These are phyloP conservation scores for Aquilaria sinensis DNA, from an alignment of 345 rosid genomes.

Conservation along the genomic window DNA sequence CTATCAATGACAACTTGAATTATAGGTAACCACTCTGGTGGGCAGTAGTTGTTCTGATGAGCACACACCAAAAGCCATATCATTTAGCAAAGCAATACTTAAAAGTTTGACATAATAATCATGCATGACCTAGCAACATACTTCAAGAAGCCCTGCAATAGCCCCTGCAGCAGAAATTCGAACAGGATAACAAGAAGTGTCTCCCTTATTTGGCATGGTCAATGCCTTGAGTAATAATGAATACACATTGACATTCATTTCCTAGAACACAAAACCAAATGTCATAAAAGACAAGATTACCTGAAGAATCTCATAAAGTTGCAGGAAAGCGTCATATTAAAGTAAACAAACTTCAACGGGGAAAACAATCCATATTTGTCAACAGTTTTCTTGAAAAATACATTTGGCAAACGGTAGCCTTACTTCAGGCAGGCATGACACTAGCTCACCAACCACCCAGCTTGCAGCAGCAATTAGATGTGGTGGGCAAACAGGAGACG, in stretches of 20 bases:
- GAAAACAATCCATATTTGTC: background rate
- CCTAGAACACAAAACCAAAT: conserved; percentile 37
- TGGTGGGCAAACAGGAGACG: conserved; percentile 42
- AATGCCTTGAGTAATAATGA: conserved; percentile 74
- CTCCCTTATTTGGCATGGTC: conserved; percentile 45
- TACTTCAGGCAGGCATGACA: conserved; percentile 70
- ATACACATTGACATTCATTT: conserved; percentile 57
- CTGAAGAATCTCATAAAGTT: background rate
- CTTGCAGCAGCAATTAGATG: conserved; percentile 76
- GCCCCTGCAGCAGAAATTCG: conserved; percentile 82
- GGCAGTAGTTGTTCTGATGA: conserved; percentile 66
- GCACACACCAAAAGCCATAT: conserved; percentile 13
- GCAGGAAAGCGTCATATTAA: conserved; percentile 1
- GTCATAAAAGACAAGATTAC: background rate
- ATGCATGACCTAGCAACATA: conserved; percentile 21
- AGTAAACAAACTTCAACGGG: conserved; percentile 3
- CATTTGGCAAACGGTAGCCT: conserved; percentile 15
- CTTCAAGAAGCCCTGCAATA: conserved; percentile 62
- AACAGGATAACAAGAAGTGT: conserved; percentile 65
- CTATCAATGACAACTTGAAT: conserved; percentile 63
- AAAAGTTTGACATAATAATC: conserved; percentile 9
- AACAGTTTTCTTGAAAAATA: conserved; percentile 1
- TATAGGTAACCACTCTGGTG: conserved; percentile 77
- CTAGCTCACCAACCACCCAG: conserved; percentile 88
- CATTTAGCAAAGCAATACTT: conserved; percentile 12